Evolutionary conservation across 441 rosid species (phyloP), one percentile per base, ranked within the genome.

Genomic region (Geranium incanum): DNA sequence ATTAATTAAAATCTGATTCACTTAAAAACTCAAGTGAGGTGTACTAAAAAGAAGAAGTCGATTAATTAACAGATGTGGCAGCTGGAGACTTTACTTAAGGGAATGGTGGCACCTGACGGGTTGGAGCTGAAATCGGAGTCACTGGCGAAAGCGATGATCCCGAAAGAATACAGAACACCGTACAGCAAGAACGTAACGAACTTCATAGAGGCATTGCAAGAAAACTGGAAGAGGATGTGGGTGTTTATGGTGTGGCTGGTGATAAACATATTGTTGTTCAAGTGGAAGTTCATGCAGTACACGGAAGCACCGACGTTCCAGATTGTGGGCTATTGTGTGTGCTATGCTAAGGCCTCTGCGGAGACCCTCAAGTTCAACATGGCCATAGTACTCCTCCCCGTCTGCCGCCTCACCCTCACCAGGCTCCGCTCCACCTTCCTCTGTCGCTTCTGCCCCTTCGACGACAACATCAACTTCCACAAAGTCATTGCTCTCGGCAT

Each of bases 391-490:
- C 86, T 92, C 66, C 55, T 94, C 5, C 97, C 99, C 0, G 97
- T 92, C 0, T 92, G 97, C 68, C 78, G 97, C 65, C 75, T 80
- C 75, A 89, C 94, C 37, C 88, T 94, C 0, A 94, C 99, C 0
- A 72, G 57, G 8, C 95, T 94, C 57, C 79, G 97, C 69, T 89
- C 93, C 36, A 77, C 95, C 11, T 77, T 79, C 65, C 87, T 94
- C 55, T 76, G 72, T 63, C 68, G 67, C 0, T 0, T 88, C 12
- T 76, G 92, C 74, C 97, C 99, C 1, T 94, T 92, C 13, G 99
- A 94, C 19, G 99, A 94, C 76, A 89, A 89, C 74, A 86, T 94
- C 6, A 90, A 85, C 78, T 94, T 94, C 77, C 99, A 92, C 83
- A 90, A 87, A 70, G 9, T 84, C 36, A 85, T 92, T 48, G 92